These are phyloP conservation scores for Irineochytrium annulatum DNA, from an alignment of 192 early-diverging fungal genomes.

Conservation along the genomic window DNA sequence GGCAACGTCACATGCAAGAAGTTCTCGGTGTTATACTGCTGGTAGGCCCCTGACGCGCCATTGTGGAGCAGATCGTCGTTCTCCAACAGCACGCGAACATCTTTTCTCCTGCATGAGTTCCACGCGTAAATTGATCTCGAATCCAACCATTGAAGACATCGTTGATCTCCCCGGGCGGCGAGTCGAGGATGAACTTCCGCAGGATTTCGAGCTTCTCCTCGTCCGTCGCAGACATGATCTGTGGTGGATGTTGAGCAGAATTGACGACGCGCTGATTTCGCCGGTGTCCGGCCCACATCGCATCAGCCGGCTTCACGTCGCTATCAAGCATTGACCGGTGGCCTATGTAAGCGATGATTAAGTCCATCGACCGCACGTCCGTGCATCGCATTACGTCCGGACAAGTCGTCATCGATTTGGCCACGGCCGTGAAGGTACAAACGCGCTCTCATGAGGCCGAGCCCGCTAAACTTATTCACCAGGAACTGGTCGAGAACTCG, in stretches of 20 bases:
- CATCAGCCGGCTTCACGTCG: too few species aligned
- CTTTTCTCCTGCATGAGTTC: constrained; percentile 39
- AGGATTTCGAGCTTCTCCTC: constrained; percentile 53
- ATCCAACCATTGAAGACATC: constrained; percentile 91
- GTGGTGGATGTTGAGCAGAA: not conserved
- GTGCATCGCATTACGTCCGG: constrained; percentile 76
- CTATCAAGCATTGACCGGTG: too few species aligned
- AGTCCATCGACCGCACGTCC: constrained; percentile 31
- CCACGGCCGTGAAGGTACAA: constrained; percentile 63
- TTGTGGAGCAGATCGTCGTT: constrained; percentile 70
- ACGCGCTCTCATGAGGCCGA: not conserved
- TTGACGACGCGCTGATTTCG: not conserved
- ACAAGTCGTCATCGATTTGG: constrained; percentile 82
- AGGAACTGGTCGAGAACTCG: constrained; percentile 94
- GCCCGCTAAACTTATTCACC: constrained; percentile 1
- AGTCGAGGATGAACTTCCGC: constrained; percentile 69
- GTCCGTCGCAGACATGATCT: not conserved
- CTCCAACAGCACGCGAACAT: constrained; percentile 79
- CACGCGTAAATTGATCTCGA: not conserved
- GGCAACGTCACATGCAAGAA: constrained; percentile 70
- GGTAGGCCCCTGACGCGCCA: constrained; percentile 64
- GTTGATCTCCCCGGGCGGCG: constrained; percentile 96
- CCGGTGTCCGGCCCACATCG: not conserved
- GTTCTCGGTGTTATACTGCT: constrained; percentile 82
- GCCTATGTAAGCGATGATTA: constrained; percentile 20